Conservation (phyloP, 371 early-diverging fungal species). For the Choanephora cucurbitarum region DNA sequence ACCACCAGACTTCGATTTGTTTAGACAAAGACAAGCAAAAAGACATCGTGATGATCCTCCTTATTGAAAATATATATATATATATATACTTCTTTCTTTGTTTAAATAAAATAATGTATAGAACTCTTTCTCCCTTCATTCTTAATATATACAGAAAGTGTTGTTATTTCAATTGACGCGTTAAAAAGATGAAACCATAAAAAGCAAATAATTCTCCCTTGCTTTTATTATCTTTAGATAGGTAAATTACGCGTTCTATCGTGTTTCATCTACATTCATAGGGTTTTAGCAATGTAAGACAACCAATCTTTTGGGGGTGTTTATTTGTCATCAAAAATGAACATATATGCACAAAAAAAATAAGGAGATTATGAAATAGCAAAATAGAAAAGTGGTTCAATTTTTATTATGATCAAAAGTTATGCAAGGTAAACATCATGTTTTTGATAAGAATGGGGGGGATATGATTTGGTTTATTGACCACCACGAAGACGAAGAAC, state of each 20-base stretch:
- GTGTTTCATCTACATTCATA: no score
- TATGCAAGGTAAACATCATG: slow-evolving; percentile 83
- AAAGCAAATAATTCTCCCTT: no score
- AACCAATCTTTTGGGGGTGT: slow-evolving; percentile 97
- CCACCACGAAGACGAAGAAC: slow-evolving; percentile 31
- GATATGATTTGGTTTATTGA: no score
- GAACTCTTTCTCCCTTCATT: neutral
- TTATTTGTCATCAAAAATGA: slow-evolving; percentile 92
- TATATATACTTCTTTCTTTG: neutral
- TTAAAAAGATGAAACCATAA: no score
- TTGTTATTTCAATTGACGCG: no score
- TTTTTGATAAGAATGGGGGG: slow-evolving; percentile 56
- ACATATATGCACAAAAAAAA: slow-evolving; percentile 48
- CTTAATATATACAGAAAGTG: neutral
- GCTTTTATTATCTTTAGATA: no score
- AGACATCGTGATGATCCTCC: slow-evolving; percentile 51
- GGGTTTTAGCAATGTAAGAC: no score
- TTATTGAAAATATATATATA: slow-evolving; percentile 21
- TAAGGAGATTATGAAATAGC: no score
- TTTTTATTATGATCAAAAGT: slow-evolving; percentile 96
- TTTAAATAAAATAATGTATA: neutral
- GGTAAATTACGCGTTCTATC: no score
- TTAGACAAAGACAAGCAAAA: slow-evolving; percentile 61
- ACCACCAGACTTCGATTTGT: slow-evolving; percentile 65
- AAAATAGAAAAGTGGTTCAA: slow-evolving; percentile 36